phyloP scores from a whole-genome alignment of 1,284 basidiomycete species.

The Rhizopogon parksii region DNA sequence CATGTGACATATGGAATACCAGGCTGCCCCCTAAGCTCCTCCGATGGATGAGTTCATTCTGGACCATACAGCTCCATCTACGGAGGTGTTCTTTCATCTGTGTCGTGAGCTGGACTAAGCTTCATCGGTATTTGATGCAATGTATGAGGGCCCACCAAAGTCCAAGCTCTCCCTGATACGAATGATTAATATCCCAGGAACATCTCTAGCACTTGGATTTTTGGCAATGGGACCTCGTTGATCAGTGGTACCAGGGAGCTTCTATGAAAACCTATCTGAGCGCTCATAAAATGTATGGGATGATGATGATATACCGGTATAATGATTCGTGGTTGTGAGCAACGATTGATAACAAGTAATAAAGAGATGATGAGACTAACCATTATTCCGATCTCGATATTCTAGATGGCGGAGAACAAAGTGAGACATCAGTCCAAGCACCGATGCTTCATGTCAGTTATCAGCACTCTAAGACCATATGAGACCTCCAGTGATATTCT shows the following conservation, averaged over 20 bases:
- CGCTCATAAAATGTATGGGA: background rate
- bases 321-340: conserved; percentile 69
- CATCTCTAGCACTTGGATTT: conserved; percentile 56
- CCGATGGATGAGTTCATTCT: conserved; percentile 76
- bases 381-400: conserved; percentile 79
- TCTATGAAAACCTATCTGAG: conserved; percentile 33
- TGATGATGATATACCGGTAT: conserved; percentile 44
- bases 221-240: conserved; percentile 64
- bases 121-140: background rate
- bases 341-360: conserved; percentile 80
- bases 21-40: conserved; percentile 73
- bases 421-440: conserved; percentile 89
- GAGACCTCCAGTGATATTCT: conserved; percentile 66
- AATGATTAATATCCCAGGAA: conserved; percentile 65
- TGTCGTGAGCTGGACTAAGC: conserved; percentile 52
- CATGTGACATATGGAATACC: conserved; percentile 86
- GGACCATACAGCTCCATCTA: conserved; percentile 76
- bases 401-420: conserved; percentile 79
- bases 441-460: conserved; percentile 49
- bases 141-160: conserved; percentile 42
- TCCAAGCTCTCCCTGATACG: conserved; percentile 65
- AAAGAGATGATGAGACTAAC: conserved; percentile 81
- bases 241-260: conserved; percentile 52
- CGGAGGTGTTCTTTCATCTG: conserved; percentile 86
- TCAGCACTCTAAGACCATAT: background rate